Base-by-base conservation (phyloP, 2,329 filamentous ascomycete genomes). In the Albophoma yamanashiensis region DNA sequence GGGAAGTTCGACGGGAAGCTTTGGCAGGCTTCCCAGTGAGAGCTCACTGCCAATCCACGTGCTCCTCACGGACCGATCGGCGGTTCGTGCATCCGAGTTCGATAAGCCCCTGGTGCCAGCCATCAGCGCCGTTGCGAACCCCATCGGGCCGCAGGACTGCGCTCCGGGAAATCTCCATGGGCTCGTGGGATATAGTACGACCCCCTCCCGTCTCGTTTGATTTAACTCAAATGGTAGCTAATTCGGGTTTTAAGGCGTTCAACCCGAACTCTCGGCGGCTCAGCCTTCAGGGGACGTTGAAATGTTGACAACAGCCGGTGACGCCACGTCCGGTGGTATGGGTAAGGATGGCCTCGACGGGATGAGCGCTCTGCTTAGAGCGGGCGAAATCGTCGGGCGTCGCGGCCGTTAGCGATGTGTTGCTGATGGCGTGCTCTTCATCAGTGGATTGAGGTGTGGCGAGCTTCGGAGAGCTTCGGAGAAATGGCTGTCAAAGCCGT, bases 361-460 rank as follows among this genome's bases (percentile, higher is more conserved):
- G 2, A 82, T 87, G 72, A 83, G 76, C 61, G 83, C 83, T 8
- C 71, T 87, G 14, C 68, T 86, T 1, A 77, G 76, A 62, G 84
- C 84, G 12, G 82, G 83, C 39, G 83, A 86, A 64, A 82, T 86
- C 62, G 81, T 86, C 45, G 79, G 80, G 60, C 76, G 78, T 50
- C 72, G 76, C 58, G 63, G 65, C 58, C 65, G 64, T 56, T 58
- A 64, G 7, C 43, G 45, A 38, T 8, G n/a, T 20, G 8, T 9
- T 9, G 38, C 22, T 38, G 4, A 12, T 2, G 50, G 8, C 4
- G 4, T 14, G 11, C 31, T 12, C 20, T 15, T 5, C 27, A n/a
- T 38, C 7, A 12, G 12, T n/a, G 31, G 20, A 36, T 22, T 4
- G 31, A 55, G 14, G 22, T 34, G 20, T 36, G 20, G 20, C 36